phyloP scores from a whole-genome alignment of 2,329 filamentous ascomycete species.

The Colletotrichum eremochloae region DNA sequence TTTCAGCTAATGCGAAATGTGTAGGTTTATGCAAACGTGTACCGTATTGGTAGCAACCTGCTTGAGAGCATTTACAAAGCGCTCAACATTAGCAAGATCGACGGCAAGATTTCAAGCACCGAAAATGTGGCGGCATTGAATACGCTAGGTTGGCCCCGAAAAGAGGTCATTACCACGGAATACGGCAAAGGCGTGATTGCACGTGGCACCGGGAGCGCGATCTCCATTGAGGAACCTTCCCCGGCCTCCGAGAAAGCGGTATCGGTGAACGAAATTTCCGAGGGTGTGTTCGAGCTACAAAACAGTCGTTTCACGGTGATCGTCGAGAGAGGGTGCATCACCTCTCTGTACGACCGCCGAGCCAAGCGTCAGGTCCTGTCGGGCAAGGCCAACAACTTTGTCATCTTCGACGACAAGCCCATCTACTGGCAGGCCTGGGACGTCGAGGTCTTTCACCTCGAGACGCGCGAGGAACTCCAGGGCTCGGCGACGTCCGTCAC shows the following conservation, averaged over 20 bases:
- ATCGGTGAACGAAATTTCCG: conserved; percentile 60
- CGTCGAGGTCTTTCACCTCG: conserved; percentile 76
- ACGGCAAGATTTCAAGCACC: conserved; percentile 65
- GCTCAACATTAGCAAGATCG: neutral
- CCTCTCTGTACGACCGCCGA: conserved; percentile 70
- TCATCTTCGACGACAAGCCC: conserved; percentile 78
- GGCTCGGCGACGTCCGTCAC: conserved; percentile 64
- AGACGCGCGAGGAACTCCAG: conserved; percentile 71
- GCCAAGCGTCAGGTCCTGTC: conserved; percentile 70
- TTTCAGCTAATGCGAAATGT: neutral
- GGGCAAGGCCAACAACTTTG: conserved; percentile 73
- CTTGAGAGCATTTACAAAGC: conserved; percentile 4
- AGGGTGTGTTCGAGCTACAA: conserved; percentile 67
- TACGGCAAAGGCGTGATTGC: conserved; percentile 44
- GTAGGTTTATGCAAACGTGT: conserved; percentile 19
- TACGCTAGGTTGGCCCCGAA: conserved; percentile 72
- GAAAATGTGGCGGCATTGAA: conserved; percentile 72
- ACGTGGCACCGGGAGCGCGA: conserved; percentile 46
- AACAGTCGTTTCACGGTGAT: conserved; percentile 68
- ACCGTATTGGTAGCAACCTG: neutral
- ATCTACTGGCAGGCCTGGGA: conserved; percentile 81
- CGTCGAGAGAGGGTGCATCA: conserved; percentile 70
- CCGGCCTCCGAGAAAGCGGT: neutral
- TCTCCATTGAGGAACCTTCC: conserved; percentile 44
- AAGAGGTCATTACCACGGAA: conserved; percentile 62